Base-by-base conservation (phyloP, 331 rosid species). In the Pyracantha coccinea region DNA sequence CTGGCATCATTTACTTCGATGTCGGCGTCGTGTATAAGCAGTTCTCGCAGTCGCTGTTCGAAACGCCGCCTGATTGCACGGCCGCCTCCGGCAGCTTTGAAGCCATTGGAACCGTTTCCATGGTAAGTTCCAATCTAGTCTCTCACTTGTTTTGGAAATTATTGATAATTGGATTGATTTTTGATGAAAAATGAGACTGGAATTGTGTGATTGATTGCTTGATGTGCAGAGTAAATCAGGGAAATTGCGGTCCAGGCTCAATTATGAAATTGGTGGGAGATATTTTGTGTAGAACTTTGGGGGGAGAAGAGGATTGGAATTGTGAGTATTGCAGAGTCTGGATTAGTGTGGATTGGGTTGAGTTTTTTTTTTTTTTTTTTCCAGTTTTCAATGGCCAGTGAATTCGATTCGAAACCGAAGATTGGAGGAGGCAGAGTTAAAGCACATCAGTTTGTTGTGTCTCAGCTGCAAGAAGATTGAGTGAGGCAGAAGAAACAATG, bases 1-100 rank as follows among this genome's bases (percentile, higher is more conserved):
- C 98, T 6, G 98, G 98, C 12, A 63, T 89, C 69, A 93, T 93
- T 73, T 89, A 91, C 83, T 91, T 93, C 55, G 91, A 91, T 66
- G 97, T 93, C 1, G 98, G 96, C 16, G 90, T 89, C 45, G 96
- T 87, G 28, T 71, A 12, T 52, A 91, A 91, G 83, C 89, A 86
- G 70, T 93, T 91, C 86, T 76, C 96, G 10, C 65, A 85, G 73
- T 89, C 98, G 5, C 92, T 91, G 9, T 93, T 93, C 65, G 97
- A 93, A 65, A 77, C 92, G 8, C 98, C 97, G 0, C 97, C 91
- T 4, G 92, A 82, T 12, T 91, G 98, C 58, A 76, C 83, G n/a
- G 89, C 87, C 1, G 87, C 58, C 60, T 15, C 35, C 7, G 32
- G 85, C 28, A 67, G 35, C 19, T 75, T 32, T 15, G 74, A 31